Evolutionary conservation across 1,139 yeast species (phyloP).

Genomic region (Diutina sp.): DNA sequence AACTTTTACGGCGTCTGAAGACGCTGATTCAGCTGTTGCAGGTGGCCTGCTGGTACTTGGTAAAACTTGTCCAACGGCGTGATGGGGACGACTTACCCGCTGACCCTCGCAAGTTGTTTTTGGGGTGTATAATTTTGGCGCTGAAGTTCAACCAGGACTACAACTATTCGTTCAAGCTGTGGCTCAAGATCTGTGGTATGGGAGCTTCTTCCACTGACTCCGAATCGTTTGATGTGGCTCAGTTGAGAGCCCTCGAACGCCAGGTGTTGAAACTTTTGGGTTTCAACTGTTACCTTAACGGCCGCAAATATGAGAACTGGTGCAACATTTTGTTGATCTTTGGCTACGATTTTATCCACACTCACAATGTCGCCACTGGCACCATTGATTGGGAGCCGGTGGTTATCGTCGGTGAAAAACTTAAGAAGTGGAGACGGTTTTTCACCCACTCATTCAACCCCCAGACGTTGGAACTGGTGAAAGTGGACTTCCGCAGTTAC

Average conservation of each 20-base stretch:
- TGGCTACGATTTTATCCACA: conserved; percentile 28
- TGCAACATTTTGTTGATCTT: conserved; percentile 31
- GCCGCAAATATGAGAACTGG: conserved; percentile 42
- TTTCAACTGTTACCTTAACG: conserved; percentile 42
- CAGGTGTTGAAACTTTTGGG: conserved; percentile 39
- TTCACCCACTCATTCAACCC: conserved; percentile 6
- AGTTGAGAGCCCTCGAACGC: conserved; percentile 41
- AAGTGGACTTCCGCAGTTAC: conserved; percentile 7
- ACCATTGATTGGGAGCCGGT: conserved; percentile 7
- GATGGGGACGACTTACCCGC: conserved; percentile 8
- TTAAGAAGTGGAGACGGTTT: conserved; percentile 7
- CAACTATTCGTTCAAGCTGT: conserved; percentile 55
- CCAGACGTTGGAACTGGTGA: conserved; percentile 5
- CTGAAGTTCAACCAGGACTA: conserved; percentile 66
- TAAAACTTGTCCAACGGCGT: conserved; percentile 24
- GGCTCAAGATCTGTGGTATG: conserved; percentile 67
- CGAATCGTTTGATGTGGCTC: conserved; percentile 17
- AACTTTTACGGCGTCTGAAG: conserved; percentile 56
- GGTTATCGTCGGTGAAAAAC: conserved; percentile 4
- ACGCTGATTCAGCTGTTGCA: conserved; percentile 55
- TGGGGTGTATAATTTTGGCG: conserved; percentile 55
- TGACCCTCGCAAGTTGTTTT: conserved; percentile 56
- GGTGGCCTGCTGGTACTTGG: conserved; percentile 50
- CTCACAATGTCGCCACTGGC: conserved; percentile 7
- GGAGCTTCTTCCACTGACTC: conserved; percentile 10